Evolutionary conservation across 2,329 filamentous ascomycete genomes (phyloP), one percentile per base, ranked within the genome.

Genomic region (Neoascochyta sp.): DNA sequence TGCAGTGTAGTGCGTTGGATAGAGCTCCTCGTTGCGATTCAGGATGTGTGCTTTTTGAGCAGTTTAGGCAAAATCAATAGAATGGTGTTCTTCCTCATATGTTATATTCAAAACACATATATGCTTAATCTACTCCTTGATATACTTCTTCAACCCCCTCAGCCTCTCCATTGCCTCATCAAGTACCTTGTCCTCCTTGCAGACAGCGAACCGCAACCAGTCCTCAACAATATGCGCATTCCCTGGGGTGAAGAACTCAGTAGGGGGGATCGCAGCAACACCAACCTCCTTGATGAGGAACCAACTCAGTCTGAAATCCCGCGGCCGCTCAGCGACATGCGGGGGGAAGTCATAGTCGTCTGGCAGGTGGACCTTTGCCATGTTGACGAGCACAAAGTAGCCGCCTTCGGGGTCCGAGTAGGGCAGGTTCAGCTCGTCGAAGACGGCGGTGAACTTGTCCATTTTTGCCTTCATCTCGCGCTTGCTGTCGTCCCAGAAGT

Each of bases 221-320:
- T 96, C 83, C 70, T 95, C 86, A 0, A 86, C 92, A 49, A 95
- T 78, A 52, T 85, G 79, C 16, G 84, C 79, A 55, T 95, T 95
- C 23, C 65, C 68, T 11, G 86, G 81, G 0, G 90, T 95, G 62
- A 95, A 96, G 64, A 98, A 98, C 64, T 98, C 92, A 0, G 89
- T 95, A 0, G 92, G 92, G 11, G 92, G 92, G 41, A 98, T 95
- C 7, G 90, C 89, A 3, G 92, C 92, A 16, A 98, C 87, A 7
- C 92, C 92, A 12, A 98, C 72, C 69, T 98, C 90, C 62, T 89
- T 89, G 65, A 98, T 98, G 51, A 95, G 67, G 68, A 96, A 96
- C 90, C 90, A 98, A 19, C 81, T 79, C 25, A 98, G 76, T 71
- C 94, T 86, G 68, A 96, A 98, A 62, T 98, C 92, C 16, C 92